Percentiles rank a stretch among this genome's conserved stretches.
phyloP scores from a whole-genome alignment of 1,284 basidiomycete genomes.

The Filobasidium uniguttulatum region DNA sequence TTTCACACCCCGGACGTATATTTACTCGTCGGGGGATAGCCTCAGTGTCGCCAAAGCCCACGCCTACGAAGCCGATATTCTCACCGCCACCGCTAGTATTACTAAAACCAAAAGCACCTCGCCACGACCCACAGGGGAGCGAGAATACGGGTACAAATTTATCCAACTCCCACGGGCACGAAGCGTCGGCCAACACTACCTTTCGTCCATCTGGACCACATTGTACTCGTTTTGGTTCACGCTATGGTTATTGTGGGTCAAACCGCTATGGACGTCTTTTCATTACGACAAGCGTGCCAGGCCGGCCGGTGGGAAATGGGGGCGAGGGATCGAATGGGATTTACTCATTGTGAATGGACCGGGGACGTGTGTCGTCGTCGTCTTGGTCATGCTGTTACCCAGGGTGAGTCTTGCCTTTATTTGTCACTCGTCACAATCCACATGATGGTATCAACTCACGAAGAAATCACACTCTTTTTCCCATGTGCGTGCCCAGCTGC shows the following conservation, averaged over 20 bases:
- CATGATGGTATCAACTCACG: neutral
- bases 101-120: constrained; percentile 1
- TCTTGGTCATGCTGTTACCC: constrained; percentile 54
- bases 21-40: constrained; percentile 66
- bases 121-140: too few relatives aligned
- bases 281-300: neutral
- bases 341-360: constrained; percentile 85
- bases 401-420: constrained; percentile 43
- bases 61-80: constrained; percentile 47
- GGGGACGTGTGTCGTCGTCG: constrained; percentile 79
- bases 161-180: constrained; percentile 70
- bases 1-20: constrained; percentile 66
- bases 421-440: too few relatives aligned
- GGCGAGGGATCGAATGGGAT: constrained; percentile 40
- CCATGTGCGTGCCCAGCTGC: constrained; percentile 43
- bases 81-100: neutral
- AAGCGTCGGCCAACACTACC: constrained; percentile 60
- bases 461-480: too few relatives aligned
- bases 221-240: constrained; percentile 48
- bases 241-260: constrained; percentile 46
- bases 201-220: constrained; percentile 54
- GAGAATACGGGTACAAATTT: constrained; percentile 37
- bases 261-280: constrained; percentile 36
- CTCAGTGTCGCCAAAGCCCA: constrained; percentile 61
- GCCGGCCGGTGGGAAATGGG: too few relatives aligned